These are phyloP conservation scores for Fistulifera pelliculosa DNA, from an alignment of 108 stramenopile genomes.

Conservation along the genomic window DNA sequence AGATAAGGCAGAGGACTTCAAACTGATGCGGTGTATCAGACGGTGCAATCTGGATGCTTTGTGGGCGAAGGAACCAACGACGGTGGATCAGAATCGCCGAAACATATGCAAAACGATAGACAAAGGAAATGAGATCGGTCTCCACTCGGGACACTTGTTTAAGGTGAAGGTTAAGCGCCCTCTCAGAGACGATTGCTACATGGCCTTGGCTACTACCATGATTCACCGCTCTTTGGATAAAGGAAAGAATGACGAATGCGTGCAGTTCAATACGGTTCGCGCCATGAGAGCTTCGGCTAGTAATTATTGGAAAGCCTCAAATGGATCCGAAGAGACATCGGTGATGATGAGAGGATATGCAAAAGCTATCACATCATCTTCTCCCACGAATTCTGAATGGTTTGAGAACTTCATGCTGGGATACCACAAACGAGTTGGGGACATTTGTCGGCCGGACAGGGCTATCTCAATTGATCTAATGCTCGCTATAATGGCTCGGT, in stretches of 20 bases:
- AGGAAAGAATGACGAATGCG: constrained; percentile 8
- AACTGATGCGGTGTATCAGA: constrained; percentile 9
- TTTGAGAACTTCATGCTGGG: constrained; percentile 11
- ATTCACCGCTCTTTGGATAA: constrained; percentile 11
- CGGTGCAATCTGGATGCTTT: constrained; percentile 45
- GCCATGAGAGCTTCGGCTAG: constrained; percentile 7
- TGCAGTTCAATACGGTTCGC: constrained; percentile 21
- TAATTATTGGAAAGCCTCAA: constrained; percentile 4
- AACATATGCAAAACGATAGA: not conserved
- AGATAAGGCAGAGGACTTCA: not conserved
- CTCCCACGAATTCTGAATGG: constrained; percentile 3
- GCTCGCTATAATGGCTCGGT: not conserved
- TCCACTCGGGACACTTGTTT: no score
- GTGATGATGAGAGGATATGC: no score
- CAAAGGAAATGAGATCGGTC: no score
- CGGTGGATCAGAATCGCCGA: constrained; percentile 13
- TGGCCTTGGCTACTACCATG: constrained; percentile 22
- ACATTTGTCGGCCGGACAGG: constrained; percentile 7
- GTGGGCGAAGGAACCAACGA: constrained; percentile 28
- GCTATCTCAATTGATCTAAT: constrained; percentile 6
- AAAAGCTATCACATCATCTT: not conserved
- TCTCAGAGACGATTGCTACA: constrained; percentile 16
- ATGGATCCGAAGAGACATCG: constrained; percentile 7
- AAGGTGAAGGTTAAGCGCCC: constrained; percentile 7
- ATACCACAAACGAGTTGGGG: constrained; percentile 9